Evolutionary conservation across 2,329 filamentous ascomycete genomes (phyloP).

Genomic region (Periconia macrospinosa): DNA sequence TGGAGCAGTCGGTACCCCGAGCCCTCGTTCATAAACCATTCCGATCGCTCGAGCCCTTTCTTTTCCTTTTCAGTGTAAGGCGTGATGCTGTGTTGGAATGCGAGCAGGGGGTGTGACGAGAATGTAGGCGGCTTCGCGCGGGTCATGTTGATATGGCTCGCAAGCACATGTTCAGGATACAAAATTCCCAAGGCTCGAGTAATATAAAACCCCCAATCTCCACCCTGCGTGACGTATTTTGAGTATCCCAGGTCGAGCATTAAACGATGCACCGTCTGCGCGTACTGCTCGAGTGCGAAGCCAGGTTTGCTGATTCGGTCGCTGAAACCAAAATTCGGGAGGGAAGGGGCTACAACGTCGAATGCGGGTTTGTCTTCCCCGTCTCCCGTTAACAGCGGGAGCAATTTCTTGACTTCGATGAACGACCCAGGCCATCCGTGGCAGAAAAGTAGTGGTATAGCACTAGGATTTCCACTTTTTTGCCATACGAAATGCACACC

Average conservation of each 20-base stretch:
- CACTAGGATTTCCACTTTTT: slow-evolving; percentile 51
- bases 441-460: slow-evolving; percentile 68
- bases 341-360: slow-evolving; percentile 55
- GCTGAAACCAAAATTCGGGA: slow-evolving; percentile 62
- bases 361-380: slow-evolving; percentile 49
- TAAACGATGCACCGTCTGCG: slow-evolving; percentile 66
- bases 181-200: slow-evolving; percentile 62
- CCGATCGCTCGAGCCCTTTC: slow-evolving; percentile 54
- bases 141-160: slow-evolving; percentile 65
- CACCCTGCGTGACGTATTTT: slow-evolving; percentile 61
- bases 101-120: slow-evolving; percentile 58
- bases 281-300: slow-evolving; percentile 63
- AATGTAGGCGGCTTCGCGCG: slow-evolving; percentile 45
- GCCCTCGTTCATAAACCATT: slow-evolving; percentile 62
- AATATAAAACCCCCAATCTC: slow-evolving; percentile 72
- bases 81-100: slow-evolving; percentile 57
- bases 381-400: slow-evolving; percentile 47
- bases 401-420: slow-evolving; percentile 65
- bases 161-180: slow-evolving; percentile 61
- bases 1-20: slow-evolving; percentile 63
- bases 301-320: slow-evolving; percentile 54
- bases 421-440: slow-evolving; percentile 74
- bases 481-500: slow-evolving; percentile 68
- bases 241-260: slow-evolving; percentile 70
- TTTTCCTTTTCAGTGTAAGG: slow-evolving; percentile 58